Percentiles rank a stretch among this genome's conserved stretches.
Conservation (phyloP, 1,284 basidiomycete species). For the Papiliotrema terrestris region DNA sequence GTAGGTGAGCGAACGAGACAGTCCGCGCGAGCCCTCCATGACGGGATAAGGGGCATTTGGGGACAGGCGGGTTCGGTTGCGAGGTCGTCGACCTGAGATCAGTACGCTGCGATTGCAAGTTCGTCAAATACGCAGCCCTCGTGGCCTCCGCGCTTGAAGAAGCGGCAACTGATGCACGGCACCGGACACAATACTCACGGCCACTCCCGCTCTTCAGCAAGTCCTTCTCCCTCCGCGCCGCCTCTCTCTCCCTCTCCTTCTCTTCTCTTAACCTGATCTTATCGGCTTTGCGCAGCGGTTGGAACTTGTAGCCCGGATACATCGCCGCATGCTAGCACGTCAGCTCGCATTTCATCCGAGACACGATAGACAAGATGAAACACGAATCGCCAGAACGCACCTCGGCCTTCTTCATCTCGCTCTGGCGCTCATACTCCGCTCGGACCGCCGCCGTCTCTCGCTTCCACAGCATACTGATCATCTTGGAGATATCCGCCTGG, state of each 20-base stretch:
- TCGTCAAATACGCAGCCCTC: too few species aligned
- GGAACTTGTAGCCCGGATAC: slow-evolving; percentile 71
- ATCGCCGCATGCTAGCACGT: slow-evolving; percentile 53
- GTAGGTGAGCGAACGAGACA: neutral
- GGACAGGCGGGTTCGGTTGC: neutral
- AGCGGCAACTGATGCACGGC: too few species aligned
- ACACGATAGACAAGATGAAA: neutral
- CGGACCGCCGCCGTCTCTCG: slow-evolving; percentile 56
- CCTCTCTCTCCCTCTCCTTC: slow-evolving; percentile 28
- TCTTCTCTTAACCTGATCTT: slow-evolving; percentile 56
- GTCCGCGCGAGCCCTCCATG: neutral
- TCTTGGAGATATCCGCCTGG: slow-evolving; percentile 68
- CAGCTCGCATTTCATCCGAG: slow-evolving; percentile 2
- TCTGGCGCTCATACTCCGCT: slow-evolving; percentile 64
- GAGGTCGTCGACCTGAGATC: slow-evolving; percentile 2
- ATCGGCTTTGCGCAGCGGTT: slow-evolving; percentile 64
- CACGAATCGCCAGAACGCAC: slow-evolving; percentile 28
- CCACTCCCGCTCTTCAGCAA: slow-evolving; percentile 1
- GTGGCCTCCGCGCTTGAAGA: too few species aligned
- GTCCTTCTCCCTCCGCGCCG: slow-evolving; percentile 25
- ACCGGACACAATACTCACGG: neutral
- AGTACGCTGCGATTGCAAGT: too few species aligned
- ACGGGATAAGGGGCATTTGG: slow-evolving; percentile 2
- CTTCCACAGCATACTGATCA: slow-evolving; percentile 69
- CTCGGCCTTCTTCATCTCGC: slow-evolving; percentile 64